These are phyloP conservation scores for Spergularia marina DNA, from an alignment of 148 eudicot species.

Conservation along the genomic window DNA sequence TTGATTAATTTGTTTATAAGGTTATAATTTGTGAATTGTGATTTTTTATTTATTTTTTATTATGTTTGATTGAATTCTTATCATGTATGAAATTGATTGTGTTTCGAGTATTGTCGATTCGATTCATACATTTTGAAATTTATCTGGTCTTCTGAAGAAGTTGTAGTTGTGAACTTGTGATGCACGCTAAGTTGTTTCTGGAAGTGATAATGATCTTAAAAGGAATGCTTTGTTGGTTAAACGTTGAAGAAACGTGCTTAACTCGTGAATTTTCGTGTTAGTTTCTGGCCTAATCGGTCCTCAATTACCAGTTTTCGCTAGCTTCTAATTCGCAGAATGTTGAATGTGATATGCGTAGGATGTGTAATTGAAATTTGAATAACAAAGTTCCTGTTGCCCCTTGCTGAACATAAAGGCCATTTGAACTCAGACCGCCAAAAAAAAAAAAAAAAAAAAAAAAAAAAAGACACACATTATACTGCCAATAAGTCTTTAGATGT, in stretches of 20 bases:
- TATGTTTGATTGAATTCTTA: neutral
- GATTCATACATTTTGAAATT: neutral
- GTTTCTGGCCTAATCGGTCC: neutral
- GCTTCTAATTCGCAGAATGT: neutral
- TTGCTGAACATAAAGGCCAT: neutral
- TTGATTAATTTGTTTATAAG: neutral
- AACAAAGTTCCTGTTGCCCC: neutral
- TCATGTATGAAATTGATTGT: neutral
- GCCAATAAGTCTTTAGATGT: neutral
- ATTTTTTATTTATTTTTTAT: neutral
- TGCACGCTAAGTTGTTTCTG: too few species aligned
- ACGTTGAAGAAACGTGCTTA: neutral
- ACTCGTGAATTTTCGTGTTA: neutral
- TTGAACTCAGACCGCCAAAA: neutral
- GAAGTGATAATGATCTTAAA: neutral
- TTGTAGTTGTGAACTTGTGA: too few species aligned
- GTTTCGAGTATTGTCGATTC: neutral
- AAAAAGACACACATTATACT: neutral
- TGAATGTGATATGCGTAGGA: neutral
- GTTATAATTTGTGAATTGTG: neutral
- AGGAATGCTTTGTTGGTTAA: neutral
- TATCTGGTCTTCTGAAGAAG: neutral
- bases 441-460: too few species aligned
- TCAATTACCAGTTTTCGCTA: neutral
- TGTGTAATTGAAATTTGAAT: too few species aligned